Conservation (phyloP, 129 eudicot species). For the Glebionis coronaria region DNA sequence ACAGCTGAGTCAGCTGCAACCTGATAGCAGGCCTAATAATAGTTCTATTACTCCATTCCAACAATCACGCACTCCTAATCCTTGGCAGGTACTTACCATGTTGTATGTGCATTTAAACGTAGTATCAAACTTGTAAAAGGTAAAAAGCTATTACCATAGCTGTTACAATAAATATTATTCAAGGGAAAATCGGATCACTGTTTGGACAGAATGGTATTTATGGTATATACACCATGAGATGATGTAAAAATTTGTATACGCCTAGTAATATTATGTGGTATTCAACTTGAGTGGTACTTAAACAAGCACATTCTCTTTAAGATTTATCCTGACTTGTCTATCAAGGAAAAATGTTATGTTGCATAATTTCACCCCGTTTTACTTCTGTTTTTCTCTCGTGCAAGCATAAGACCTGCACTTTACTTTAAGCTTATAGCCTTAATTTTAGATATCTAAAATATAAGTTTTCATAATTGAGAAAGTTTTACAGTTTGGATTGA, state of each 20-base stretch:
- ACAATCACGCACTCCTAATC: slow-evolving; percentile 50
- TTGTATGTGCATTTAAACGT: not conserved
- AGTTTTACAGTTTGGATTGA: slow-evolving; percentile 3
- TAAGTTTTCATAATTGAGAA: not conserved
- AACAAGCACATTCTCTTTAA: not conserved
- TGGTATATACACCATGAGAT: not conserved
- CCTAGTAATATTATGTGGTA: not conserved
- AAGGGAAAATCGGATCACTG: not conserved
- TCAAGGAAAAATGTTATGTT: no score
- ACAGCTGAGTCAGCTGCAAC: slow-evolving; percentile 50
- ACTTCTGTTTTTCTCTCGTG: not conserved
- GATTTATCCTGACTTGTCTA: not conserved
- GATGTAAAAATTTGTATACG: not conserved
- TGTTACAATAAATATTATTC: not conserved
- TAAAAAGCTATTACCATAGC: not conserved
- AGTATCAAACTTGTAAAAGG: not conserved
- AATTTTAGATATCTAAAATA: not conserved
- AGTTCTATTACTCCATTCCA: slow-evolving; percentile 43
- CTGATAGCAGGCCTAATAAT: slow-evolving; percentile 37
- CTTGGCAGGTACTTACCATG: slow-evolving; percentile 49
- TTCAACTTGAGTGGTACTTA: not conserved
- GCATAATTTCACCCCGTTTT: no score
- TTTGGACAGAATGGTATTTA: not conserved
- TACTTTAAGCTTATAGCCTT: not conserved
- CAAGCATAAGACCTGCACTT: not conserved